Evolutionary conservation across 1,284 basidiomycete species (phyloP), one percentile per base, ranked within the genome.

Genomic region (Rhodotorula sp.): DNA sequence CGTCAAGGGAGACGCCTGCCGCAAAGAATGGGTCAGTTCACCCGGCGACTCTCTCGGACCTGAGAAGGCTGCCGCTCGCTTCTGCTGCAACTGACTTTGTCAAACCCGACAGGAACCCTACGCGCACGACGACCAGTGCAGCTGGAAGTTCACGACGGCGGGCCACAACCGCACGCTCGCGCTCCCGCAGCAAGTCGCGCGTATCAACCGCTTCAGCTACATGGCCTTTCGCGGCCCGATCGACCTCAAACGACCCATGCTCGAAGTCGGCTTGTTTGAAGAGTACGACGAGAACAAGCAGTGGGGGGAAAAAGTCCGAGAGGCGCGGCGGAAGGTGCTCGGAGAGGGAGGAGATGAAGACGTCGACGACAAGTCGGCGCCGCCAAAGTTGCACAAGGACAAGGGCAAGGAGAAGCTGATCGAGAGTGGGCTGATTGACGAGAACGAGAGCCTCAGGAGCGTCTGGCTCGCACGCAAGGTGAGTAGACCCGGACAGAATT

Each of bases 171-270:
- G 90, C 74, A 87, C 87, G 4, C 87, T 95, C 20, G 86, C 89
- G 2, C 86, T 88, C 71, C 79, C 81, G 39, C 84, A 89, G 31
- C 89, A 91, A 78, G 84, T 63, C 46, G 61, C 71, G 12, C 31
- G 31, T 23, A 48, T 54, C 62, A 70, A 62, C 63, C 95, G 85
- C 75, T 97, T 98, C 81, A 83, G 86, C 1, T 97, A 93, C 81
- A 93, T 97, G 89, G 87, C 84, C 31, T 89, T 96, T 72, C 80
- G 86, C 71, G 95, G 95, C 8, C 87, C 87, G 75, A 93, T 97
- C 76, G 87, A 91, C 70, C 87, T 99, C 86, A 89, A 89, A 74
- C 85, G 85, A 48, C 91, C 97, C 0, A 87, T 94, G 51, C 86
- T 95, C 48, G 87, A 87, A 39, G 84, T 95, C 66, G 87, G 88